These are phyloP conservation scores for Narthecium ossifragum DNA, from an alignment of 106 monocot genomes.

Conservation along the genomic window DNA sequence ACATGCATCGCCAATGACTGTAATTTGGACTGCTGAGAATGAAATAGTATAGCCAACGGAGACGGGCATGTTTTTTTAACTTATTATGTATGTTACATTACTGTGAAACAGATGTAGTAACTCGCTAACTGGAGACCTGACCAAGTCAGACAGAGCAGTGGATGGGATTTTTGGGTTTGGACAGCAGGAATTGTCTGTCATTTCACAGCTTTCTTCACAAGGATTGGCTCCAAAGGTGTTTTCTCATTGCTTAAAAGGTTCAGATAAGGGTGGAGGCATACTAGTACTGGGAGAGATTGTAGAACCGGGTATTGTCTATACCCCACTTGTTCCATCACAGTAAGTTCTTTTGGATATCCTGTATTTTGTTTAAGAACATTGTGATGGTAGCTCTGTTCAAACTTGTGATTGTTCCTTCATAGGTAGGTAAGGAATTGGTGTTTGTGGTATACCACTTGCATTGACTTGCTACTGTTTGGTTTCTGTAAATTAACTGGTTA, in stretches of 20 bases:
- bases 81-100: not conserved
- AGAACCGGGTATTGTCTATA: slow-evolving; percentile 81
- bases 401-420: no score
- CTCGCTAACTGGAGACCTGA: slow-evolving; percentile 74
- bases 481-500: no score
- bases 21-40: not conserved
- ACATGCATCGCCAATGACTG: not conserved
- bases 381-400: no score
- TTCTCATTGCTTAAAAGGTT: slow-evolving; percentile 90
- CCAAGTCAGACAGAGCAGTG: slow-evolving; percentile 80
- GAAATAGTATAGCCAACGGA: not conserved
- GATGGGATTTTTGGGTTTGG: slow-evolving; percentile 99
- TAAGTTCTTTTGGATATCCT: slow-evolving; percentile 45
- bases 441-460: no score
- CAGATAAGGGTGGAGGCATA: slow-evolving; percentile 86
- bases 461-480: no score
- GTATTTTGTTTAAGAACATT: no score
- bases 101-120: slow-evolving; percentile 77
- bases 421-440: no score
- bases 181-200: slow-evolving; percentile 70
- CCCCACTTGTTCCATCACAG: slow-evolving; percentile 88
- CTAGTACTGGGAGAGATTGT: slow-evolving; percentile 89
- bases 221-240: slow-evolving; percentile 86
- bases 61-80: not conserved
- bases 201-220: slow-evolving; percentile 73